phyloP scores from a whole-genome alignment of 352 stramenopile species.

The Pythium dissotocum region DNA sequence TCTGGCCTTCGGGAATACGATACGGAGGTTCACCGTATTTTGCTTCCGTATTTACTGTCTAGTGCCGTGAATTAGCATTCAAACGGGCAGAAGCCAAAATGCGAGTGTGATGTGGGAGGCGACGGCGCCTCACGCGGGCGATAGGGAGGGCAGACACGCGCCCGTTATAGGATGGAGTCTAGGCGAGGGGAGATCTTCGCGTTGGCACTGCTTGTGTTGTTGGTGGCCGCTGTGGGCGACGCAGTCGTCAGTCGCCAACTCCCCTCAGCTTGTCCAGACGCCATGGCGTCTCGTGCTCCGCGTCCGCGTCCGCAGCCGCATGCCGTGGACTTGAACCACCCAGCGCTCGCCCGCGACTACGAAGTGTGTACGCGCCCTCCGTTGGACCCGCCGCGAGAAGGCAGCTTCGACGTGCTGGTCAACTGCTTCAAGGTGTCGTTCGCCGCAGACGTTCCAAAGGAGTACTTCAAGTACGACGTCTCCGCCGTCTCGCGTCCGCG shows the following conservation, averaged over 20 bases:
- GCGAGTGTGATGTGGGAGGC: neutral
- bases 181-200: neutral
- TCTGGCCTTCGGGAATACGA: neutral
- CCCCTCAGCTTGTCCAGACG: neutral
- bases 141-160: neutral
- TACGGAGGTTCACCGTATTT: neutral
- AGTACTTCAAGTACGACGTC: constrained; percentile 27
- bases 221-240: neutral
- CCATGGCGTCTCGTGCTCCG: neutral
- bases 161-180: neutral
- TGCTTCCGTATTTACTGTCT: neutral
- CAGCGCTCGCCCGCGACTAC: neutral
- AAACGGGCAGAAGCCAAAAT: neutral
- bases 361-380: neutral
- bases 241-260: neutral
- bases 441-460: neutral
- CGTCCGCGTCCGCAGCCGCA: neutral
- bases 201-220: neutral
- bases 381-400: too few relatives aligned
- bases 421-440: constrained; percentile 14
- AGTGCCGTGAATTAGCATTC: neutral
- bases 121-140: neutral
- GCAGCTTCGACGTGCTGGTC: constrained; percentile 5
- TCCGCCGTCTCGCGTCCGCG: neutral
- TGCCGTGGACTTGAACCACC: neutral